phyloP scores from a whole-genome alignment of 805 yeast genomes.

The Kazachstania martiniae region DNA sequence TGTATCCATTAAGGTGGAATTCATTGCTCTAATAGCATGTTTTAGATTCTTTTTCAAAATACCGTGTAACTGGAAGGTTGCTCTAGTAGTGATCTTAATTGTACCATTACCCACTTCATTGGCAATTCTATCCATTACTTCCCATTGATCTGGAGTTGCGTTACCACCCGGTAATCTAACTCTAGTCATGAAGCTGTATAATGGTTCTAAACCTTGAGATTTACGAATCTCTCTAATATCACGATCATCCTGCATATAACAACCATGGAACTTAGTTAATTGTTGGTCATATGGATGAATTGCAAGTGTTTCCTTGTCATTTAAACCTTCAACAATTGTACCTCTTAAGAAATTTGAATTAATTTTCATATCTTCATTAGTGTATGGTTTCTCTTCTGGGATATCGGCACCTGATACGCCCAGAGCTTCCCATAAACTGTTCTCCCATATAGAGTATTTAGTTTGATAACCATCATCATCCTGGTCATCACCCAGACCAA shows the following conservation, averaged over 20 bases:
- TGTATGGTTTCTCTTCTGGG: slow-evolving; percentile 83
- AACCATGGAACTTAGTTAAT: slow-evolving; percentile 94
- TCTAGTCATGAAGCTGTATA: slow-evolving; percentile 94
- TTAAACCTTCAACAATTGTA: slow-evolving; percentile 77
- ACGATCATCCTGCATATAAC: slow-evolving; percentile 97
- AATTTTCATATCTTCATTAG: slow-evolving; percentile 91
- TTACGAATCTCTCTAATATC: slow-evolving; percentile 90
- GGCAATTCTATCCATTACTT: slow-evolving; percentile 71
- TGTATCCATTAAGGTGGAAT: slow-evolving; percentile 82
- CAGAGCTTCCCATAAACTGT: slow-evolving; percentile 72
- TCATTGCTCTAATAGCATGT: slow-evolving; percentile 88
- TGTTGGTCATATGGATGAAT: slow-evolving; percentile 87
- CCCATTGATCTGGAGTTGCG: slow-evolving; percentile 83
- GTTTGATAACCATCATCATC: slow-evolving; percentile 93
- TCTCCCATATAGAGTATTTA: slow-evolving; percentile 84
- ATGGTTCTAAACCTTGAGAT: slow-evolving; percentile 88
- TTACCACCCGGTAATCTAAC: slow-evolving; percentile 90
- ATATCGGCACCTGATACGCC: slow-evolving; percentile 78
- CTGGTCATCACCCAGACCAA: slow-evolving; percentile 94
- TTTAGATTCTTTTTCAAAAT: slow-evolving; percentile 81
- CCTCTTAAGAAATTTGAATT: slow-evolving; percentile 85
- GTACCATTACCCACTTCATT: slow-evolving; percentile 85
- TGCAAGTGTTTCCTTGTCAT: slow-evolving; percentile 80
- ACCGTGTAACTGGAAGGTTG: slow-evolving; percentile 94
- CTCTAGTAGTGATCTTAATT: slow-evolving; percentile 89